Evolutionary conservation across 305 asterid species (phyloP), one percentile per base, ranked within the genome.

Genomic region (Rubia peregrina): DNA sequence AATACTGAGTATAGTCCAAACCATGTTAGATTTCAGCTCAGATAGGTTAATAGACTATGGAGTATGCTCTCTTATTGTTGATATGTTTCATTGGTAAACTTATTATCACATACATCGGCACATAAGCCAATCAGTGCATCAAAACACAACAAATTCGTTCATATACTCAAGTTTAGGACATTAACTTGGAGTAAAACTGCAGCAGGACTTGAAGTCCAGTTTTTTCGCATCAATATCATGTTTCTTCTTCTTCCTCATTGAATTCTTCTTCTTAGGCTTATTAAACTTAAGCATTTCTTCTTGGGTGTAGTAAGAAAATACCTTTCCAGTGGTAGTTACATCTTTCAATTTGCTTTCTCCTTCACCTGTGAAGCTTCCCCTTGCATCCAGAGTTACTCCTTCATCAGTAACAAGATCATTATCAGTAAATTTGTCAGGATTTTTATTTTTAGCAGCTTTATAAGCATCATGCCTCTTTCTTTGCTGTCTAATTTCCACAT

Each of bases 401-500:
- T 91, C 96, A 43, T 93, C 97, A 12, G 81, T 74, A 57, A 85
- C 77, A 1, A 92, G 97, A 79, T 94, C 97, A 79, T 94, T 97
- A 75, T 94, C 91, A 8, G 96, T 96, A 78, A 93, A 93, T 96
- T 89, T 90, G 80, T 90, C 96, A 72, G 76, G 87, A 74, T 79
- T 82, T 81, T 94, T 85, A 87, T 89, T 94, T 83, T 91, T 91
- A 53, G 90, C 89, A 85, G 97, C 96, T 80, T 70, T 84, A 72
- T 87, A 91, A 70, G 98, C 96, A 1, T 89, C 96, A 22, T 91
- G 79, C 85, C 98, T 85, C 76, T 80, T 81, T 84, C 85, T 91
- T 68, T 94, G 97, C 83, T 94, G 93, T 76, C 98, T 96, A 76
- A 94, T 87, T 85, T 94, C 97, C 83, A 91, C 89, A 84, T 94